Base-by-base conservation (phyloP, 208 protist genomes). In the Strigomonas culicis region DNA sequence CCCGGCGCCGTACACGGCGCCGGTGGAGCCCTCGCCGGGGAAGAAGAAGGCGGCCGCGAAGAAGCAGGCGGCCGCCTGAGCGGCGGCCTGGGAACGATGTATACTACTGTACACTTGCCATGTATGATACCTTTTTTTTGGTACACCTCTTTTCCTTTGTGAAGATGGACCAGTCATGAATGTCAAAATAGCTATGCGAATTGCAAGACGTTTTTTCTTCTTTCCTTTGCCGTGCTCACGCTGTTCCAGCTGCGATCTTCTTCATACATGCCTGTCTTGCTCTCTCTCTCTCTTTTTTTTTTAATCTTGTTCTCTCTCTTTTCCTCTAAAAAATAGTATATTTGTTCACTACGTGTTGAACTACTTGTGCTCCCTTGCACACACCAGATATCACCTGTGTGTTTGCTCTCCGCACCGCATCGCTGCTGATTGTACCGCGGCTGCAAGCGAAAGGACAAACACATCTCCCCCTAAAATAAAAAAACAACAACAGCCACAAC, bases 1-100 rank as follows among this genome's bases (percentile, higher is more conserved):
- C 24, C 39, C 71, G 4, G 41, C 63, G 43, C 71, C 72, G 22
- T 74, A 66, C 3, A n/a, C 43, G 46, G 39, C 30, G 7, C 44
- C 51, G 13, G 72, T 60, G 15, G 75, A 79, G 31, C 65, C 59
- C 1, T 25, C 50, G 32, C 28, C 28, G 22, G 22, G 13, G 15
- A 36, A 36, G 50, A 56, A 56, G 50, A 56, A 56, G 28, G 8
- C 17, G 46, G 46, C n/a, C 8, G 4, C 10, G 6, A 58, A 62
- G 39, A 25, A 46, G n/a, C n/a, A 49, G 30, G 10, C 34, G 34
- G 34, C 34, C 10, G 34, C 10, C 34, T 39, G 10, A 39, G 10
- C 4, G 10, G 10, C 4, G n/a, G n/a, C n/a, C n/a, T n/a, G n/a
- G n/a, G n/a, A n/a, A n/a, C n/a, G n/a, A n/a, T n/a, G n/a, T n/a